Conservation (phyloP, 495 filamentous ascomycete species). For the Talaromyces wortmannii region DNA sequence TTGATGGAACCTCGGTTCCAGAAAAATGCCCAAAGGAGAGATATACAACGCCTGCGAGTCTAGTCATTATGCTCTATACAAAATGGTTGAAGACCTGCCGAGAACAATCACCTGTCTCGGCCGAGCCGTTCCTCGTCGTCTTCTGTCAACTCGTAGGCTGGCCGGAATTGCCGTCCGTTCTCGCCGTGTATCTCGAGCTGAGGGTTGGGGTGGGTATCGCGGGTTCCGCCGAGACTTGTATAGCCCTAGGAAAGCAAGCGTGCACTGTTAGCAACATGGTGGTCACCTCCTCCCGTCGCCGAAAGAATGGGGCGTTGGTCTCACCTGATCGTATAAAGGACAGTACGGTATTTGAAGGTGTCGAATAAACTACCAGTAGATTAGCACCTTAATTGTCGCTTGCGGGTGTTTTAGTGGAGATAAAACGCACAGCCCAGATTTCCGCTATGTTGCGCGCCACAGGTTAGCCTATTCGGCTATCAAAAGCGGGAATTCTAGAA, state of each 20-base stretch:
- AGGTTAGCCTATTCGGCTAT: background rate
- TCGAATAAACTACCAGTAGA: conserved; percentile 61
- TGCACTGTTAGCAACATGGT: background rate
- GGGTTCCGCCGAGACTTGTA: conserved; percentile 82
- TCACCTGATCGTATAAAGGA: conserved; percentile 62
- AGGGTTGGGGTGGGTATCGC: conserved; percentile 87
- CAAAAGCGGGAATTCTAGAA: background rate
- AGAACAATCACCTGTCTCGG: conserved; percentile 22
- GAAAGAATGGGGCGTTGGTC: background rate
- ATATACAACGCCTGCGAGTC: background rate
- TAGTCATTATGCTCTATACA: background rate
- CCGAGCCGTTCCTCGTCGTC: conserved; percentile 84
- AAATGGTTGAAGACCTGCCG: background rate
- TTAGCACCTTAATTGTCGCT: background rate
- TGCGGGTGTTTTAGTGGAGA: background rate
- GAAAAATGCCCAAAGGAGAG: no score
- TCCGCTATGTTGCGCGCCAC: conserved; percentile 90
- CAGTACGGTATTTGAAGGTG: conserved; percentile 76
- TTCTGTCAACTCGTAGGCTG: conserved; percentile 80
- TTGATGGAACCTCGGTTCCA: no score
- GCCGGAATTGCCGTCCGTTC: conserved; percentile 49
- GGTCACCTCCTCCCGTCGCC: background rate
- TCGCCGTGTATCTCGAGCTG: conserved; percentile 44
- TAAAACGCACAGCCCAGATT: conserved; percentile 71
- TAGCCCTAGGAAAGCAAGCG: conserved; percentile 41